phyloP scores from a whole-genome alignment of 441 rosid species.

The Sinapis alba region DNA sequence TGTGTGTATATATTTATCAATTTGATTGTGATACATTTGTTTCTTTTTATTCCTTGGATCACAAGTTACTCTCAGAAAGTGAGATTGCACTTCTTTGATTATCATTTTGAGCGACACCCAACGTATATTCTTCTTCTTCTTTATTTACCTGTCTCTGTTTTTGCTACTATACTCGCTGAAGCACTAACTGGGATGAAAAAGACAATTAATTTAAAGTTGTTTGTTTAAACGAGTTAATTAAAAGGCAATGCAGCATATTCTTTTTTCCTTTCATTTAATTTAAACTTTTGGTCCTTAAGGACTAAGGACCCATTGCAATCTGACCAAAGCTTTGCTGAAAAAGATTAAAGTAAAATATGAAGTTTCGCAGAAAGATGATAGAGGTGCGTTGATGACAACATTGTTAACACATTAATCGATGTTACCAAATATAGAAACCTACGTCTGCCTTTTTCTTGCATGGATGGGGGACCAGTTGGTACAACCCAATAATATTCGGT shows the following conservation, averaged over 20 bases:
- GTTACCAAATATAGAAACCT: conserved; percentile 5
- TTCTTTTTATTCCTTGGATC: not conserved
- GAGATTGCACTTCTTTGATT: not conserved
- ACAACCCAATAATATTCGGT: not conserved
- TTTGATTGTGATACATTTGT: not conserved
- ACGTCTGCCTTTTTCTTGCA: not conserved
- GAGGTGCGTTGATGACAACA: conserved; percentile 21
- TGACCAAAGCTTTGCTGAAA: conserved; percentile 5
- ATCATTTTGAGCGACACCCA: not conserved
- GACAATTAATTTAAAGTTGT: not conserved
- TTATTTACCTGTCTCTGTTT: not conserved
- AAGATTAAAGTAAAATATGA: not conserved
- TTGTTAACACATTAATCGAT: not conserved
- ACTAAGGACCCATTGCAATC: not conserved
- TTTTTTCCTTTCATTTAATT: not conserved
- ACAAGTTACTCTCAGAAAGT: not conserved
- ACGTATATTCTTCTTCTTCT: conserved; percentile 1
- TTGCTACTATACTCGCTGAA: not conserved
- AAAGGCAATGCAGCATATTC: not conserved
- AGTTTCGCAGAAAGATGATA: conserved; percentile 4
- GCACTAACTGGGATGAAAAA: not conserved
- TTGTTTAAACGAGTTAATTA: not conserved
- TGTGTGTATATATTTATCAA: not conserved
- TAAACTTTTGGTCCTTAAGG: not conserved
- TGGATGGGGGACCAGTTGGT: not conserved